Evolutionary conservation across 805 yeast species (phyloP), one percentile per base, ranked within the genome.

Genomic region (Candida coleopterorum): DNA sequence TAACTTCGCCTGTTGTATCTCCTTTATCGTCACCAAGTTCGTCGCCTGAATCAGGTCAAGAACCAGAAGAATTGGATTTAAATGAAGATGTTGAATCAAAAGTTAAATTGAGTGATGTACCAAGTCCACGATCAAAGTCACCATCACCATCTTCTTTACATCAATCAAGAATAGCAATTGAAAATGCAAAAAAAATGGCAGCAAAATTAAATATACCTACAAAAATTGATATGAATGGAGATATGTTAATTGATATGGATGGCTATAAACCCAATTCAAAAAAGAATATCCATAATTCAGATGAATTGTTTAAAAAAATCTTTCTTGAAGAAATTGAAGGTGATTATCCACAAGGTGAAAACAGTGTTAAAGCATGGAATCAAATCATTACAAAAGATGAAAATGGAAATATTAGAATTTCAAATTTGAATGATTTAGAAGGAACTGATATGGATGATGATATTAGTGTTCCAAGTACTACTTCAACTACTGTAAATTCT

Each of bases 251-350:
- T 30, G 98, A 93, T 61, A 86, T 90, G 81, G 94, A 88, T 49
- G 98, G 98, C 12, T 93, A 93, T 62, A 90, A 89, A 60, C 83
- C 95, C 23, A 87, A 81, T 49, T 53, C 68, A 10, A 83, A 80
- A 35, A 78, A 80, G 46, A 86, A 82, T 55, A 76, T 84, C 27
- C 79, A 80, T 34, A 79, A 77, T 47, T 77, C 94, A 0, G 96
- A 88, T 54, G 79, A 79, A 34, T 64, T 84, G 25, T 75, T 93
- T 41, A 79, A 78, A 47, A 79, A 81, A 46, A 67, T 89, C 28
- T 67, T 90, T 34, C 66, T 76, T 23, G 93, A 86, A 45, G 97
- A 90, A 55, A 70, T 89, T 18, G 48, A 44, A 32, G 38, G 34
- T 20, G 40, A 42, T 16, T 20, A 28, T 25, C 37, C 40, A 11